Evolutionary conservation across 257 asterid species (phyloP).

Genomic region (Sherardia arvensis): DNA sequence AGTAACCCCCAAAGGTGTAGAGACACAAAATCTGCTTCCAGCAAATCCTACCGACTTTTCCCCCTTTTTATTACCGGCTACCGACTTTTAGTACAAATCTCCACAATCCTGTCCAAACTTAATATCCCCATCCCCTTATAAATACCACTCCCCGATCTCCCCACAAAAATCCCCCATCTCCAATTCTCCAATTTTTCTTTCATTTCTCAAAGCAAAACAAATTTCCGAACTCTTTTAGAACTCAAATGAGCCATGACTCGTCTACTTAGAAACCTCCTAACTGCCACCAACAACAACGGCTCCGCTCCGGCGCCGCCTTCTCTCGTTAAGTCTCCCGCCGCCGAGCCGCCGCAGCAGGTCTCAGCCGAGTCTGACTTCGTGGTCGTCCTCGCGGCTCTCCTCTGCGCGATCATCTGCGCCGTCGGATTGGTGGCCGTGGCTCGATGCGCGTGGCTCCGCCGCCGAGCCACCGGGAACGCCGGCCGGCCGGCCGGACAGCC

Average conservation of each 20-base stretch:
- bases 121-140: not conserved
- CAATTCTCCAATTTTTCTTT: not conserved
- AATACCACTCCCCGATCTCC: not conserved
- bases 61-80: not conserved
- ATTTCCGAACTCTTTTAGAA: not conserved
- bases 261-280: conserved; percentile 13
- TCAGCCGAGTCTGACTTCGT: conserved; percentile 37
- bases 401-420: conserved; percentile 41
- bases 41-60: conserved; percentile 1
- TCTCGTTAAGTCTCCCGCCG: not conserved
- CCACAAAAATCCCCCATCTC: not conserved
- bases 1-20: not conserved
- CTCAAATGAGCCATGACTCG: conserved; percentile 17
- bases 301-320: not conserved
- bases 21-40: not conserved
- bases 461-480: conserved; percentile 13
- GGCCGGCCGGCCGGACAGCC: not conserved
- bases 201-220: not conserved
- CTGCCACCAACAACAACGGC: conserved; percentile 13
- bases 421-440: conserved; percentile 41
- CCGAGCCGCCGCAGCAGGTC: conserved; percentile 22
- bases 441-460: conserved; percentile 49
- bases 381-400: conserved; percentile 36
- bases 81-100: not conserved
- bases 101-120: not conserved